A percentile compares a stretch with the other conserved stretches of the same genome.
Conservation (phyloP, 495 filamentous ascomycete species). For the Neohortaea acidophila region DNA sequence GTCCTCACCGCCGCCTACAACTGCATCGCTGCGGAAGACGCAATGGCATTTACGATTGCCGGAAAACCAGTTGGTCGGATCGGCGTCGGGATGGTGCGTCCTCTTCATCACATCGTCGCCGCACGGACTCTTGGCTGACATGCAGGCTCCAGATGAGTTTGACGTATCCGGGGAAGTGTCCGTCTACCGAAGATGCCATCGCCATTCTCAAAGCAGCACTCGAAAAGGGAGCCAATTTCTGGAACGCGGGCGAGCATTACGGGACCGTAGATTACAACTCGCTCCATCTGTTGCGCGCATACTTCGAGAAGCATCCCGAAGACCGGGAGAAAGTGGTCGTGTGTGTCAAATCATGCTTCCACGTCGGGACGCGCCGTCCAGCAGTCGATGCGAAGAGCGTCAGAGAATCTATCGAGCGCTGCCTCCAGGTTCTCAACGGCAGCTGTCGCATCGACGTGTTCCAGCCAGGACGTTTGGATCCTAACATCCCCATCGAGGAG, state of each 20-base stretch:
- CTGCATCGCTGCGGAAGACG: no score
- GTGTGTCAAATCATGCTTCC: slow-evolving; percentile 44
- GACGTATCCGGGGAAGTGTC: neutral
- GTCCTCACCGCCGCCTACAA: no score
- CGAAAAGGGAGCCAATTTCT: slow-evolving; percentile 49
- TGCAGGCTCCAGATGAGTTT: no score
- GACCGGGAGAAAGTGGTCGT: slow-evolving; percentile 51
- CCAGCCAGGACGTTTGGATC: slow-evolving; percentile 59
- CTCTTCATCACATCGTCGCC: no score
- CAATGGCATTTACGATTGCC: slow-evolving; percentile 1
- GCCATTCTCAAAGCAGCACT: slow-evolving; percentile 51
- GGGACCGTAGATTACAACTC: slow-evolving; percentile 54
- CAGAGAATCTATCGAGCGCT: slow-evolving; percentile 49
- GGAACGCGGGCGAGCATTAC: slow-evolving; percentile 71
- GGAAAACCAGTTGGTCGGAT: slow-evolving; percentile 8
- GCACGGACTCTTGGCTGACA: no score
- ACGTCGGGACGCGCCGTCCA: slow-evolving; percentile 24
- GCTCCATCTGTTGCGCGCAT: slow-evolving; percentile 44
- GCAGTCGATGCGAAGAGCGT: slow-evolving; percentile 48
- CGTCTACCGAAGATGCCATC: slow-evolving; percentile 34
- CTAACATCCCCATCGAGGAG: slow-evolving; percentile 41
- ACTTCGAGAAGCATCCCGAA: slow-evolving; percentile 52
- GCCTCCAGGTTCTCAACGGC: slow-evolving; percentile 44
- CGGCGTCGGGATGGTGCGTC: slow-evolving; percentile 9
- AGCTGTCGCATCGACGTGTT: slow-evolving; percentile 79